Percentiles rank a stretch among this genome's conserved stretches.
These are phyloP conservation scores for Candida silvicultrix DNA, from an alignment of 805 yeast species.

Conservation along the genomic window DNA sequence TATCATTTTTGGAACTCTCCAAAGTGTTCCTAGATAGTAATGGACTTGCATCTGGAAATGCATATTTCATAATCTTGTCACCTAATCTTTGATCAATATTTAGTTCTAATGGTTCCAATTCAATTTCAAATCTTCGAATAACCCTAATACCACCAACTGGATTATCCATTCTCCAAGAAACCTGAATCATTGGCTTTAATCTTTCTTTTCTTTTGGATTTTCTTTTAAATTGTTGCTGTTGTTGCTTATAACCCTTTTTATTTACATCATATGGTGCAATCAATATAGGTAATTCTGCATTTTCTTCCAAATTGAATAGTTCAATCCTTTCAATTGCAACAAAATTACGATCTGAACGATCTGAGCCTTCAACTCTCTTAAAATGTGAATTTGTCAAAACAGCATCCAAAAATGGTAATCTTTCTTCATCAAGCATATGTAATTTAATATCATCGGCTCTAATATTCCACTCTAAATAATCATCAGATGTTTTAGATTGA, in stretches of 20 bases:
- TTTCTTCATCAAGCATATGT: slow-evolving; percentile 56
- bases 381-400: slow-evolving; percentile 57
- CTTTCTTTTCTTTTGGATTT: not conserved
- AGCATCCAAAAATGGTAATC: slow-evolving; percentile 64
- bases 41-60: slow-evolving; percentile 49
- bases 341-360: slow-evolving; percentile 60
- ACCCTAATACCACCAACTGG: slow-evolving; percentile 92
- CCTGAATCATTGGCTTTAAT: slow-evolving; percentile 29
- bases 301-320: slow-evolving; percentile 55
- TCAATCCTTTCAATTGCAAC: slow-evolving; percentile 57
- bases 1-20: slow-evolving; percentile 7
- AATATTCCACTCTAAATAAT: slow-evolving; percentile 53
- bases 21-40: not conserved
- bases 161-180: slow-evolving; percentile 72
- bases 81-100: slow-evolving; percentile 72
- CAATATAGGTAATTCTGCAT: slow-evolving; percentile 64
- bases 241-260: slow-evolving; percentile 6
- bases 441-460: slow-evolving; percentile 64
- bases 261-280: slow-evolving; percentile 41
- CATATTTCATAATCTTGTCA: slow-evolving; percentile 52
- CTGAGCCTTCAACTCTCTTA: slow-evolving; percentile 53
- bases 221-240: no score
- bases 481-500: slow-evolving; percentile 23
- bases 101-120: slow-evolving; percentile 59
- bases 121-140: slow-evolving; percentile 54